Percentiles rank a stretch among this genome's conserved stretches.
Evolutionary conservation across 257 asterid genomes (phyloP).

Genomic region (Cinchona pubescens): DNA sequence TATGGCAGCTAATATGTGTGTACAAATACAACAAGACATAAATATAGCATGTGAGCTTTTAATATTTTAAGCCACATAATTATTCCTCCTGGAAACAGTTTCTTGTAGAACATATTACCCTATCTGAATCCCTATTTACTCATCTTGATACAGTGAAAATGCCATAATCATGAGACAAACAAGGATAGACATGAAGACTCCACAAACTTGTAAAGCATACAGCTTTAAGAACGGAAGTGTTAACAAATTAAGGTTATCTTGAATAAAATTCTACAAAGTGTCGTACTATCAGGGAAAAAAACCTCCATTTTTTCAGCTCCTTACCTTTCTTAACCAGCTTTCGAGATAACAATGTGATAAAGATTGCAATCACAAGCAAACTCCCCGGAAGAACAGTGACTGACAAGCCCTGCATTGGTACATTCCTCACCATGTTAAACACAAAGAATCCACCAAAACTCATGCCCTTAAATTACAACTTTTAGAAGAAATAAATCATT

Average conservation of each 20-base stretch:
- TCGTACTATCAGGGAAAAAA: neutral
- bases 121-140: neutral
- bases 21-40: too few relatives aligned
- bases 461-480: neutral
- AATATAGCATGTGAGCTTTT: neutral
- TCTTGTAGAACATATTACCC: neutral
- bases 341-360: neutral
- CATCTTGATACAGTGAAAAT: neutral
- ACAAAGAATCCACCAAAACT: neutral
- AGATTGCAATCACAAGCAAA: neutral
- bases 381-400: conserved; percentile 9
- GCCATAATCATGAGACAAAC: neutral
- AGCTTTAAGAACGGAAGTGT: neutral
- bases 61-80: neutral
- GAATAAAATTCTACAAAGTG: neutral
- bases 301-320: neutral
- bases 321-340: conserved; percentile 29
- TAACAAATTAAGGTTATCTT: neutral
- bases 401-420: conserved; percentile 10
- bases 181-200: neutral
- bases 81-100: neutral
- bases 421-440: neutral
- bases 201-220: neutral
- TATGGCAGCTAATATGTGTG: too few relatives aligned
- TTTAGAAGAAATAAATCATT: neutral